Evolutionary conservation across 2,329 filamentous ascomycete genomes (phyloP).

Genomic region (Allantophomopsis lycopodina): DNA sequence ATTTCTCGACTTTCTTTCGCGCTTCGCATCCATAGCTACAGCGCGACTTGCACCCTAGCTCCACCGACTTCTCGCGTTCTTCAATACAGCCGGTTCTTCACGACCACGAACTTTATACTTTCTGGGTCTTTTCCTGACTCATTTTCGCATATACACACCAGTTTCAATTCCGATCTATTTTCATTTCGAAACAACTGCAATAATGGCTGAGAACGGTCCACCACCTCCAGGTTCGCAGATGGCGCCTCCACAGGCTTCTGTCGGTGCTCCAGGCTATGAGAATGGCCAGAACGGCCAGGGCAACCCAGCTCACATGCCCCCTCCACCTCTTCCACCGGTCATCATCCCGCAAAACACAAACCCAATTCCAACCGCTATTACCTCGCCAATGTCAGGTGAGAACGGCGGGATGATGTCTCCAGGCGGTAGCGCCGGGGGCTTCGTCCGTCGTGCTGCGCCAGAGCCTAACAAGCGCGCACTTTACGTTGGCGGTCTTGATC

Average conservation of each 20-base stretch:
- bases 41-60: too few species aligned
- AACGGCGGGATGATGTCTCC: constrained; percentile 69
- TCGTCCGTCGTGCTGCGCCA: constrained; percentile 78
- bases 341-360: constrained; percentile 94
- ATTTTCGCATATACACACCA: too few species aligned
- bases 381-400: constrained; percentile 65
- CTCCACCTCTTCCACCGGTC: constrained; percentile 70
- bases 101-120: too few species aligned
- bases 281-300: constrained; percentile 58
- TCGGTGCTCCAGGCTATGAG: constrained; percentile 66
- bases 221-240: constrained; percentile 50
- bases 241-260: constrained; percentile 53
- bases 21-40: too few species aligned
- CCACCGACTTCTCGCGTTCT: too few species aligned
- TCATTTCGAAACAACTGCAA: too few species aligned
- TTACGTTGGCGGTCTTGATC: constrained; percentile 90
- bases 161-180: too few species aligned
- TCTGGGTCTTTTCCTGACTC: too few species aligned
- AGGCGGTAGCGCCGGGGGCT: constrained; percentile 65
- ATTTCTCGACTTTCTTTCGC: too few species aligned
- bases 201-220: constrained; percentile 68
- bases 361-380: constrained; percentile 84
- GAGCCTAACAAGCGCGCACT: constrained; percentile 97
- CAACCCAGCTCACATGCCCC: constrained; percentile 69
- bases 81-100: too few species aligned